Conservation (phyloP, 805 yeast genomes). For the Cyberlindnera euphorbiiphila region DNA sequence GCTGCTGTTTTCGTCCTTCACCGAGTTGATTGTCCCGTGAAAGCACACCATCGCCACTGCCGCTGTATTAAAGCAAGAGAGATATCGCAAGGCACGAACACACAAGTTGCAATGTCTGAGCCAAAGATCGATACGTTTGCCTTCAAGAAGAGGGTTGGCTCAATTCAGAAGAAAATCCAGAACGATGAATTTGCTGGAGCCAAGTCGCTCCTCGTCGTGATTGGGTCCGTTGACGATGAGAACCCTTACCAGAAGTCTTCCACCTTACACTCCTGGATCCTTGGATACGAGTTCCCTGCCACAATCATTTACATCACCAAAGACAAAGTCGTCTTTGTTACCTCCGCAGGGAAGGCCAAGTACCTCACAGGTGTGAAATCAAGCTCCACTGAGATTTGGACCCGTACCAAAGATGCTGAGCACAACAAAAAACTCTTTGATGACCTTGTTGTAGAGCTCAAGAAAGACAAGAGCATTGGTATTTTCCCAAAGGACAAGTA, state of each 20-base stretch:
- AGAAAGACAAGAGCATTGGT: constrained; percentile 52
- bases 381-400: constrained; percentile 52
- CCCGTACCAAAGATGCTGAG: constrained; percentile 76
- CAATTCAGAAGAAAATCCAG: constrained; percentile 33
- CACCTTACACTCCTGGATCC: constrained; percentile 82
- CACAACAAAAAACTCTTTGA: constrained; percentile 66
- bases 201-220: constrained; percentile 56
- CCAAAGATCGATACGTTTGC: constrained; percentile 49
- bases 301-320: constrained; percentile 67
- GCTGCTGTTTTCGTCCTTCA: too few species aligned
- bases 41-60: background rate
- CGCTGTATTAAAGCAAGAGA: too few species aligned
- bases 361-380: constrained; percentile 59
- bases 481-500: constrained; percentile 70
- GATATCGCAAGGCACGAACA: background rate
- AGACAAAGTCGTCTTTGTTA: constrained; percentile 58
- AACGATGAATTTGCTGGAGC: constrained; percentile 36
- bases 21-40: background rate
- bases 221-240: constrained; percentile 84
- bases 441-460: constrained; percentile 46
- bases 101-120: constrained; percentile 44
- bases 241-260: constrained; percentile 88
- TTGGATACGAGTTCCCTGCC: constrained; percentile 96
- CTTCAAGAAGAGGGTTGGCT: constrained; percentile 52
- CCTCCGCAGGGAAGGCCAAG: constrained; percentile 82